These are phyloP conservation scores for Lactarius hengduanensis DNA, from an alignment of 768 basidiomycete species.

Conservation along the genomic window DNA sequence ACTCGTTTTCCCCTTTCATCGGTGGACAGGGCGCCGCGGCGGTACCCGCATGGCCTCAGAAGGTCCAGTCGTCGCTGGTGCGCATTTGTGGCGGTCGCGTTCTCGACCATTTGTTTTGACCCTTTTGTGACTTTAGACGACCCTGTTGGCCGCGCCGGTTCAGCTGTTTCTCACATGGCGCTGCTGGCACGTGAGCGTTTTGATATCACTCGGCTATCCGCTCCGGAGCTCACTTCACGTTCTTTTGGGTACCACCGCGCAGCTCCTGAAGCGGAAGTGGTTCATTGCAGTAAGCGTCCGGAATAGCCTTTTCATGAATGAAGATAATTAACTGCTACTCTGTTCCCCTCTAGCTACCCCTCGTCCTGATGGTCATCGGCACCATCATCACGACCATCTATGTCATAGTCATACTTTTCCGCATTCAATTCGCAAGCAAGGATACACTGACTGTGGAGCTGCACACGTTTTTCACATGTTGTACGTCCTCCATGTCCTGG, in stretches of 20 bases:
- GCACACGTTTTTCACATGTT: constrained; percentile 16
- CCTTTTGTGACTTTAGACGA: constrained; percentile 22
- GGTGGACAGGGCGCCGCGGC: constrained; percentile 3
- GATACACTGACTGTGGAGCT: neutral
- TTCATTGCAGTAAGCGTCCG: constrained; percentile 5
- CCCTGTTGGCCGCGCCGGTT: constrained; percentile 32
- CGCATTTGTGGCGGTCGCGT: neutral
- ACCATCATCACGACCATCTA: constrained; percentile 6
- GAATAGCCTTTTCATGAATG: neutral
- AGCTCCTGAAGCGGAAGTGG: constrained; percentile 9
- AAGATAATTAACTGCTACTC: neutral
- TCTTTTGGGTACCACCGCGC: neutral
- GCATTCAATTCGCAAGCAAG: neutral
- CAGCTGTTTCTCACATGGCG: constrained; percentile 34
- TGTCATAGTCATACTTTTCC: constrained; percentile 7
- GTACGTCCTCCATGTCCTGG: neutral
- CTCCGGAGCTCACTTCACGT: neutral
- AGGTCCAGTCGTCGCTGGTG: constrained; percentile 14
- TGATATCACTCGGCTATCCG: no score
- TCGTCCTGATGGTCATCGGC: constrained; percentile 17
- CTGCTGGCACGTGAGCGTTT: constrained; percentile 32
- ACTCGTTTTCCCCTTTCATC: neutral
- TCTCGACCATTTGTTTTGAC: neutral
- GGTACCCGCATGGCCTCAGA: constrained; percentile 14
- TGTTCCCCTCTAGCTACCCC: neutral